Base-by-base conservation (phyloP, 495 filamentous ascomycete genomes). In the Immersiella caudata region DNA sequence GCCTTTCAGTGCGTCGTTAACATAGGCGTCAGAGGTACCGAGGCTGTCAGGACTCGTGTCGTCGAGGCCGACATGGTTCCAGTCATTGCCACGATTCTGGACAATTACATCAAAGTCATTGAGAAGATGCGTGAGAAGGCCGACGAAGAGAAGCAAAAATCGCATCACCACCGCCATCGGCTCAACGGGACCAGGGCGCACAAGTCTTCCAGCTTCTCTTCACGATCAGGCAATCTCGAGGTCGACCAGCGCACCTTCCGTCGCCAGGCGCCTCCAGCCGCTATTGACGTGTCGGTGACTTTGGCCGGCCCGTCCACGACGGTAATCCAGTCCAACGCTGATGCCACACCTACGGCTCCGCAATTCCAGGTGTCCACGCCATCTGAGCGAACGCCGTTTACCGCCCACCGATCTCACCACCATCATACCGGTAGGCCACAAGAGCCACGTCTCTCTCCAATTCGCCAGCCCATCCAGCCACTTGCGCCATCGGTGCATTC, bases 21-120 rank as follows among this genome's bases (percentile, higher is more conserved):
- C 77, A 97, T 99, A 74, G 95, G 95, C 25, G 95, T 99, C 70
- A 88, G 95, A 64, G 95, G 95, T 64, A 97, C 95, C 6, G 95
- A 99, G 79, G 87, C 83, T 67, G 95, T 99, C 62, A 86, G 95
- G 60, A 97, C 96, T 55, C 85, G 95, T 68, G 94, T 99, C 0
- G 95, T 99, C 24, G 95, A 99, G 80, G 95, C 95, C 68, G 95
- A 99, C 75, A 97, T 99, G 91, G 95, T 99, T 0, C 95, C 95
- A 12, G 96, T 99, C 65, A 97, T 98, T 71, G 95, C 95, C 46
- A 98, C 95, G n/a, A 97, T 99, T 60, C 88, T 99, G 67, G 93
- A 97, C 80, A 98, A 98, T 74, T 98, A 99, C 80, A 93, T 97
- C 81, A 91, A 95, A 76, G 93, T 97, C 65, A 87, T 97, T 64